Evolutionary conservation across 257 asterid genomes (phyloP), one percentile per base, ranked within the genome.

Genomic region (Solanum sejunctum): DNA sequence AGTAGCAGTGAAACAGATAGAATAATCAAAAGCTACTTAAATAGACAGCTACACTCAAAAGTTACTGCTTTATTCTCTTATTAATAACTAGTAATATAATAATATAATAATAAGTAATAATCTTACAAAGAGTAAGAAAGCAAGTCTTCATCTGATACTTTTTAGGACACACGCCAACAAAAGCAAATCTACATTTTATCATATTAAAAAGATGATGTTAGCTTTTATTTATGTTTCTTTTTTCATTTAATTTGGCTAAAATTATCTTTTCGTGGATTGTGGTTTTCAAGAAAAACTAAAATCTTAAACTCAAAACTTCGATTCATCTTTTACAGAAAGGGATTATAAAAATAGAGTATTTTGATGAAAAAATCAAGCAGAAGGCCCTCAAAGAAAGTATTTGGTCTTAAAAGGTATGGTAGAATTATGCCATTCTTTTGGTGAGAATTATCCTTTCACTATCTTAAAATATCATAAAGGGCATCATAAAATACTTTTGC

Each of bases 371-470:
- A 84, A 26, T 52, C 82, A 83, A 39, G 70, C 77, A 83, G n/a
- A 85, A 88, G 51, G 90, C 87, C 54, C 60, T 88, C 88, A 83
- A 80, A 69, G 39, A 20, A 32, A 32, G 85, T 85, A 9, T 88
- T 88, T 26, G 88, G 82, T 32, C 80, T 88, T 9, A 49, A 83
- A 58, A 32, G 88, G 88, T 85, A 87, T 32, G 72, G 41, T 66
- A 5, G 20, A 52, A 21, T 18, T 26, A 18, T 1, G 20, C 8
- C 41, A 6, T 3, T 36, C 39, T 36, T 36, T 36, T 36, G 41
- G 6, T 36, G 6, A 36, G 41, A 5, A 36, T 36, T 36, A 36
- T 5, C 5, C 6, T 36, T 36, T 36, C 6, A 36, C 6, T 6
- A 36, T 36, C 41, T 36, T 36, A 36, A 36, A 36, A 36, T 5